These are phyloP conservation scores for Amylocarpus encephaloides DNA, from an alignment of 2,329 filamentous ascomycete genomes.

Conservation along the genomic window DNA sequence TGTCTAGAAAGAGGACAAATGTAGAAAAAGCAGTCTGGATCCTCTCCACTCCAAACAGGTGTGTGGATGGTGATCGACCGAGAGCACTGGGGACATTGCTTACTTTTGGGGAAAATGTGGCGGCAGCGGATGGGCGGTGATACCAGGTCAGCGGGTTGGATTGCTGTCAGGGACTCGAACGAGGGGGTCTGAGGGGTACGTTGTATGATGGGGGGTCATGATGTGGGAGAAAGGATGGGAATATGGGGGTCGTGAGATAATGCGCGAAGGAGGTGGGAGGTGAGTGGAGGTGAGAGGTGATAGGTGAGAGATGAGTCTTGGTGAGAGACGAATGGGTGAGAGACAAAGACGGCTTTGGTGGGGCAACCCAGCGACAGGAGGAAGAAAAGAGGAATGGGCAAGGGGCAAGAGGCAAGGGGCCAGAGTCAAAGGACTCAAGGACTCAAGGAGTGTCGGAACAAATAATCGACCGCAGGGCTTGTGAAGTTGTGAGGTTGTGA, in stretches of 20 bases:
- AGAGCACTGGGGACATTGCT: not conserved
- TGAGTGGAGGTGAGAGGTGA: not conserved
- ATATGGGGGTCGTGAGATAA: not conserved
- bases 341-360: too few relatives aligned
- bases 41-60: not conserved
- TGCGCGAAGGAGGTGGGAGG: not conserved
- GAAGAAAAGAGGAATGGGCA: too few relatives aligned
- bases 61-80: not conserved
- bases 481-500: too few relatives aligned
- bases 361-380: too few relatives aligned
- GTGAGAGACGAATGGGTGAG: too few relatives aligned
- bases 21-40: too few relatives aligned
- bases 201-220: not conserved
- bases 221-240: not conserved
- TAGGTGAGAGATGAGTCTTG: not conserved
- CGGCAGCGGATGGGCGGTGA: not conserved
- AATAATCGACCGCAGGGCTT: too few relatives aligned
- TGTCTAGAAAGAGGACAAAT: not conserved
- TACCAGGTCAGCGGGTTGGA: conserved; percentile 4
- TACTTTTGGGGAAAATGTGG: conserved; percentile 1
- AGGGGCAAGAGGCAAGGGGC: too few relatives aligned
- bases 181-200: not conserved
- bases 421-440: too few relatives aligned
- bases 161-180: not conserved
- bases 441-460: too few relatives aligned